A percentile compares a stretch with the other conserved stretches of the same genome.
phyloP scores from a whole-genome alignment of 441 rosid species.

The Gossypium lobatum region DNA sequence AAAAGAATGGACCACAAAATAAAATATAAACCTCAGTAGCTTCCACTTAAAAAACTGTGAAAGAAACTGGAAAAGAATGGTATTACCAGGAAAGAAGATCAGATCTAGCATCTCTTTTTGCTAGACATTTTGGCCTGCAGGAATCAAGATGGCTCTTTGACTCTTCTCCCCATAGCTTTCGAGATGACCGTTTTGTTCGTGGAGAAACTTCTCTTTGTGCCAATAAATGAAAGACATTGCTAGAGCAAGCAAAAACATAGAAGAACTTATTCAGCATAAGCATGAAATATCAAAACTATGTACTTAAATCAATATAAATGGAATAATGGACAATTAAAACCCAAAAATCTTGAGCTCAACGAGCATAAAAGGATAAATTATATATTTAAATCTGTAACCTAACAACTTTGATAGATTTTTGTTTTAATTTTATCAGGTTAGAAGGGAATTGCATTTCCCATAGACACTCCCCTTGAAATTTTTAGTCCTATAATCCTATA shows the following conservation, averaged over 20 bases:
- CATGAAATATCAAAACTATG: not conserved
- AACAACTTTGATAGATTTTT: no score
- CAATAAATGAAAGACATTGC: constrained; percentile 44
- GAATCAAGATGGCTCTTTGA: constrained; percentile 25
- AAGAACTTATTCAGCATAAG: constrained; percentile 9
- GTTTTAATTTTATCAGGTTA: not conserved
- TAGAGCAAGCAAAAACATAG: constrained; percentile 20
- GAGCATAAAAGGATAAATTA: not conserved
- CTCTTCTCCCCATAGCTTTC: constrained; percentile 45
- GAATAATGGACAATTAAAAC: not conserved
- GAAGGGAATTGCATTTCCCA: not conserved
- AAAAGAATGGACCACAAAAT: not conserved
- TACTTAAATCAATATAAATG: not conserved
- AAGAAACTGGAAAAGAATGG: not conserved
- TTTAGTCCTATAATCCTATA: not conserved
- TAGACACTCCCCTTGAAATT: not conserved
- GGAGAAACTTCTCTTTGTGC: constrained; percentile 51
- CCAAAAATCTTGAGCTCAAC: not conserved
- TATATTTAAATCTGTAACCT: not conserved
- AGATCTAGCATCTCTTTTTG: constrained; percentile 31
- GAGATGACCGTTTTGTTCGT: constrained; percentile 37
- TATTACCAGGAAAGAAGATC: constrained; percentile 56
- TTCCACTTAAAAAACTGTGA: constrained; percentile 4
- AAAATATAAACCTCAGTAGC: not conserved
- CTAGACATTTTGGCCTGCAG: constrained; percentile 24